Base-by-base conservation (phyloP, 768 basidiomycete genomes). In the Collybia sp. region DNA sequence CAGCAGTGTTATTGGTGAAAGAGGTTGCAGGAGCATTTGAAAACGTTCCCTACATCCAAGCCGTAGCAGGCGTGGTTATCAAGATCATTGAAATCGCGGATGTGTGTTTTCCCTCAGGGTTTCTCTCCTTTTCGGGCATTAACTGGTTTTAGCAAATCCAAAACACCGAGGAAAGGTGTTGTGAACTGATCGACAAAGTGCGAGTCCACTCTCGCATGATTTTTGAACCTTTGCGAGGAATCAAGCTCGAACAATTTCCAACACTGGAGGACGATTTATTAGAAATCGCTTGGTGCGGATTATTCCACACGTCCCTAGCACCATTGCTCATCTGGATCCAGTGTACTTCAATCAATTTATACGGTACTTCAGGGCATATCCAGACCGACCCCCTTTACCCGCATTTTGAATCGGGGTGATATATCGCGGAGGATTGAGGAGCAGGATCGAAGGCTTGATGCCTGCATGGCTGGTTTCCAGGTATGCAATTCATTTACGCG, bases 61-160 rank as follows among this genome's bases (percentile, higher is more conserved):
- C 53, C 8, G 51, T 64, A 12, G 57, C 56, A 6, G 45, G 53
- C 1, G 30, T 59, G 0, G 53, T 61, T 18, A 51, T 56, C 38
- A 54, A 56, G 32, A 61, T 65, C 10, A 53, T 65, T 10, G 46
- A 56, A 17, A 58, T 65, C n/a, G 52, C 54, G 12, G 51, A 59
- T 36, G 61, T 65, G 42, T 35, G 46, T 46, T 30, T 45, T 34
- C 17, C 3, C 4, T 1, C 32, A 8, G 37, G 4, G 12, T 12
- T 17, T 31, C 32, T 18, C 13, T 34, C 10, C 44, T 25, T 8
- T 44, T 46, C 39, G 37, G 41, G 51, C 33, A 47, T 31, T 30
- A 19, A 12, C 34, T 18, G 16, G 19, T 42, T n/a, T 39, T 25
- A 62, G 59, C 47, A 60, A 47, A 45, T 65, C n/a, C 49, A 52